Evolutionary conservation across 1,139 yeast genomes (phyloP).

Genomic region (Blastobotrys petasosporus): DNA sequence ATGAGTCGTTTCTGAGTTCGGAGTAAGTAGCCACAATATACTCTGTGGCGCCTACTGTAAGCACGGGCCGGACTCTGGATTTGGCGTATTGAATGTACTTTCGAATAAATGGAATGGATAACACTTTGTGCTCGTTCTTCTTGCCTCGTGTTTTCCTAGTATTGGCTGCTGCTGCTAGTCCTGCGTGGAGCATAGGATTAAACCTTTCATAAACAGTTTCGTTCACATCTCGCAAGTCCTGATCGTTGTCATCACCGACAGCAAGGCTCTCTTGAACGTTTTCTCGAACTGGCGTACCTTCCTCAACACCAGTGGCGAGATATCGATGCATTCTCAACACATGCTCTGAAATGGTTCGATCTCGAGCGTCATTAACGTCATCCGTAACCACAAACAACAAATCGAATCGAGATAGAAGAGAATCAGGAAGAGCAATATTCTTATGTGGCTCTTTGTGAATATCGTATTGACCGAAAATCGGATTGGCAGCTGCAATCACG

Average conservation of each 20-base stretch:
- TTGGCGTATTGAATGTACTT: slow-evolving; percentile 94
- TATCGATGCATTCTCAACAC: slow-evolving; percentile 91
- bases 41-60: slow-evolving; percentile 73
- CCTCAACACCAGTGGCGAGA: slow-evolving; percentile 80
- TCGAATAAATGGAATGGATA: slow-evolving; percentile 79
- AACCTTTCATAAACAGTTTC: slow-evolving; percentile 71
- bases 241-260: slow-evolving; percentile 58
- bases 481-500: slow-evolving; percentile 97
- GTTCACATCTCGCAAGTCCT: slow-evolving; percentile 33
- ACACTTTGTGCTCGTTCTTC: slow-evolving; percentile 49
- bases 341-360: slow-evolving; percentile 87
- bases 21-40: slow-evolving; percentile 78
- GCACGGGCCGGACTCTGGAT: slow-evolving; percentile 75
- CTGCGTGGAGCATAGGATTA: slow-evolving; percentile 78
- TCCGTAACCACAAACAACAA: slow-evolving; percentile 92
- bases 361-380: slow-evolving; percentile 80
- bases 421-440: slow-evolving; percentile 95
- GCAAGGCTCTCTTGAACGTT: slow-evolving; percentile 62
- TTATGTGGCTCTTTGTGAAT: slow-evolving; percentile 94
- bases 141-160: slow-evolving; percentile 17
- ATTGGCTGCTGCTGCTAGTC: slow-evolving; percentile 43
- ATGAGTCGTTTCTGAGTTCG: slow-evolving; percentile 77
- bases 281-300: slow-evolving; percentile 93
- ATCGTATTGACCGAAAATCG: slow-evolving; percentile 95
- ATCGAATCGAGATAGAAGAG: slow-evolving; percentile 94